A percentile compares a stretch with the other conserved stretches of the same genome.
Conservation (phyloP, 2,329 filamentous ascomycete species). For the Calonectria leucothoes region DNA sequence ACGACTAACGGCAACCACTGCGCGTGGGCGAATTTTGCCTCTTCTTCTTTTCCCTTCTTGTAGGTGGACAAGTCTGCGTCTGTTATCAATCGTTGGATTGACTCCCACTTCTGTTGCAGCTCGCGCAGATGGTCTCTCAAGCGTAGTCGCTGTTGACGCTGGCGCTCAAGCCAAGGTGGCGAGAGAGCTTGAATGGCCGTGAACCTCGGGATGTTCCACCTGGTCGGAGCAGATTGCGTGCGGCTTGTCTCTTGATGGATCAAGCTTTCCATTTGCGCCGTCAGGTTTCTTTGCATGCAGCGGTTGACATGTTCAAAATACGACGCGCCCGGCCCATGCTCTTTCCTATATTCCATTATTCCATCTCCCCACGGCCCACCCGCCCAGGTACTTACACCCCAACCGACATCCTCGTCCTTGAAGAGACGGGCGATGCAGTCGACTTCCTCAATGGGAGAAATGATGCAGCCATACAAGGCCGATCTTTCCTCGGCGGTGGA, state of each 20-base stretch:
- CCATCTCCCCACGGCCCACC: not conserved
- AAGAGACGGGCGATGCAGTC: not conserved
- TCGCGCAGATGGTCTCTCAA: not conserved
- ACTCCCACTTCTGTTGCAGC: not conserved
- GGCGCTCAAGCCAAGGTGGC: not conserved
- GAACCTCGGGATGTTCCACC: not conserved
- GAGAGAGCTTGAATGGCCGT: not conserved
- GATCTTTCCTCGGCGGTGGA: not conserved
- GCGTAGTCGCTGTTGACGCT: not conserved
- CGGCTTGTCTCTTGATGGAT: not conserved
- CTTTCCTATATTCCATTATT: not conserved
- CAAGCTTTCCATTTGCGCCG: not conserved
- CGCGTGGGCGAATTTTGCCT: not conserved
- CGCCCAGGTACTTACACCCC: not conserved
- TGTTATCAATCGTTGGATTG: not conserved
- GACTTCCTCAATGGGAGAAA: not conserved
- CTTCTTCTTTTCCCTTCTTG: not conserved
- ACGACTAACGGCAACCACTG: not conserved
- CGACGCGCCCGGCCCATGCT: not conserved
- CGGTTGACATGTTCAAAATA: not conserved
- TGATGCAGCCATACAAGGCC: not conserved
- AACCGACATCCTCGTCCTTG: not conserved
- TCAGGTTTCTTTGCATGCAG: not conserved
- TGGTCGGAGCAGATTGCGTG: not conserved
- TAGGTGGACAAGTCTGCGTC: too few species aligned